phyloP scores from a whole-genome alignment of 352 stramenopile species.

The Phytophthora foliorum region DNA sequence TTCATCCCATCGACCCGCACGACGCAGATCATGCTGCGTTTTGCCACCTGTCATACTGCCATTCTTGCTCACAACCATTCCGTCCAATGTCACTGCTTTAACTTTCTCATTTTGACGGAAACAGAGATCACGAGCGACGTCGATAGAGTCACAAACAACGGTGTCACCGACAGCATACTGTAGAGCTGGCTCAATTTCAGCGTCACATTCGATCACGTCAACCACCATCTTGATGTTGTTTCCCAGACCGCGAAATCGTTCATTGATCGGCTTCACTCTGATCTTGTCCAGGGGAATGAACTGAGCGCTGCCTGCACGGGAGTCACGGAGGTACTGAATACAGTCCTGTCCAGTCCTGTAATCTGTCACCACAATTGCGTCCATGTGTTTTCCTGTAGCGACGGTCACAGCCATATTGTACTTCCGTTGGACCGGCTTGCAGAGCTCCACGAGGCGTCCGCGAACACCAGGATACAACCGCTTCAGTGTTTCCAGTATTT shows the following conservation, averaged over 20 bases:
- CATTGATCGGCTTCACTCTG: slow-evolving; percentile 90
- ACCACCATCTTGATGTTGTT: slow-evolving; percentile 94
- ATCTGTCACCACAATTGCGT: slow-evolving; percentile 88
- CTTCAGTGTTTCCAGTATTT: slow-evolving; percentile 87
- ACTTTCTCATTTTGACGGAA: slow-evolving; percentile 88
- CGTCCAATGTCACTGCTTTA: slow-evolving; percentile 94
- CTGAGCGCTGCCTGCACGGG: slow-evolving; percentile 93
- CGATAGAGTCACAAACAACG: slow-evolving; percentile 97
- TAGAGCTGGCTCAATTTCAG: slow-evolving; percentile 93
- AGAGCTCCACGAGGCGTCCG: slow-evolving; percentile 97
- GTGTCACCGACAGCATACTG: slow-evolving; percentile 97
- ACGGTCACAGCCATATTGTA: slow-evolving; percentile 99
- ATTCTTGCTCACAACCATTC: slow-evolving; percentile 98
- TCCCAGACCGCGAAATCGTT: slow-evolving; percentile 94
- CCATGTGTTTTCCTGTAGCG: slow-evolving; percentile 98
- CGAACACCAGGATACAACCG: slow-evolving; percentile 93
- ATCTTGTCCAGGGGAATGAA: slow-evolving; percentile 99
- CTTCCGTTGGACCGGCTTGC: slow-evolving; percentile 95
- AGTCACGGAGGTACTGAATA: slow-evolving; percentile 96
- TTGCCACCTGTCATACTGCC: slow-evolving; percentile 98
- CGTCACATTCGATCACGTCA: slow-evolving; percentile 97
- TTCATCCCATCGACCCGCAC: slow-evolving; percentile 93
- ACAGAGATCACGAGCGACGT: slow-evolving; percentile 91
- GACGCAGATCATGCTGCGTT: slow-evolving; percentile 85
- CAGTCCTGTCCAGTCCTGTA: slow-evolving; percentile 88